Conservation (phyloP, 2,329 filamentous ascomycete species). For the Aspergillus melleus region DNA sequence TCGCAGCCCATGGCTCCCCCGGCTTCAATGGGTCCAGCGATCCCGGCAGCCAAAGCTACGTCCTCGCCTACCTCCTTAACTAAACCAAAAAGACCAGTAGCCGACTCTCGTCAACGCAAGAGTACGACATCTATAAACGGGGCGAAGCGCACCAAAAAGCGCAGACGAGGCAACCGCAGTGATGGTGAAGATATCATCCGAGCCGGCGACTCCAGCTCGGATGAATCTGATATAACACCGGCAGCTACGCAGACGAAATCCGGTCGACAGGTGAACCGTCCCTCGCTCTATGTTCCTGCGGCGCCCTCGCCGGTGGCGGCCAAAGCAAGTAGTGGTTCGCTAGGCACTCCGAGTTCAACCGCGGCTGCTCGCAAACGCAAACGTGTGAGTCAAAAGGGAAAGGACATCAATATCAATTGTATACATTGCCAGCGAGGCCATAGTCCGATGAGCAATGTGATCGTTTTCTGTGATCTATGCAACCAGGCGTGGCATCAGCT, state of each 20-base stretch:
- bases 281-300: constrained; percentile 59
- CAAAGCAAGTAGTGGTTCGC: constrained; percentile 18
- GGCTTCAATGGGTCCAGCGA: not conserved
- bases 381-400: constrained; percentile 45
- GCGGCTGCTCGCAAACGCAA: constrained; percentile 56
- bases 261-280: constrained; percentile 68
- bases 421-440: constrained; percentile 71
- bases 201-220: constrained; percentile 39
- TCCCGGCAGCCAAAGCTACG: constrained; percentile 8
- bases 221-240: constrained; percentile 51
- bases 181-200: constrained; percentile 35
- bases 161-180: constrained; percentile 26
- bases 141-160: constrained; percentile 21
- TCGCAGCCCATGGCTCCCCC: constrained; percentile 1
- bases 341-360: constrained; percentile 12
- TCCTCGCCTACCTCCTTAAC: constrained; percentile 2
- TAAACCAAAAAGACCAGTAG: constrained; percentile 14
- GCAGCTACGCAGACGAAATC: constrained; percentile 71
- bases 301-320: constrained; percentile 34
- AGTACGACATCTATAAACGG: constrained; percentile 8
- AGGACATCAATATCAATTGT: constrained; percentile 56
- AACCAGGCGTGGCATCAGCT: constrained; percentile 77
- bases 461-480: constrained; percentile 84
- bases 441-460: constrained; percentile 72
- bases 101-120: constrained; percentile 19